Percentiles rank a stretch among this genome's conserved stretches.
Conservation (phyloP, 805 yeast genomes). For the Zygosaccharomyces gambellarensis region DNA sequence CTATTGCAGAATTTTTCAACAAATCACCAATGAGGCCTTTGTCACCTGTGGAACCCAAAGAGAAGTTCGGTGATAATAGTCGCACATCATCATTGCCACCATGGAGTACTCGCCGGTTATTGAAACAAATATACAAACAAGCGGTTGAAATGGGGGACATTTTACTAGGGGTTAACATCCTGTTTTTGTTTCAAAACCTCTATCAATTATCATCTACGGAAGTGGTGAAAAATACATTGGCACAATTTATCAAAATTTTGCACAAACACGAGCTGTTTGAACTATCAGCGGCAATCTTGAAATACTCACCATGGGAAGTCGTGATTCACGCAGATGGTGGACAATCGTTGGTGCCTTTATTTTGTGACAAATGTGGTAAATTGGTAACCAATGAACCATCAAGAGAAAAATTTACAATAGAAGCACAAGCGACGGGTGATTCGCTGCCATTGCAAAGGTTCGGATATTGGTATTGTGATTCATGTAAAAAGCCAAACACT, state of each 20-base stretch:
- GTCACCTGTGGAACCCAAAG: not conserved
- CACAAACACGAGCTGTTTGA: constrained; percentile 35
- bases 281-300: constrained; percentile 32
- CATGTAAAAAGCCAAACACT: constrained; percentile 55
- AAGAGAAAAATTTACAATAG: constrained; percentile 36
- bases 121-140: constrained; percentile 29
- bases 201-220: constrained; percentile 24
- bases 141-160: constrained; percentile 32
- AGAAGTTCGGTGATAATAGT: not conserved
- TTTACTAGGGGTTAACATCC: constrained; percentile 26
- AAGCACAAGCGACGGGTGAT: constrained; percentile 25
- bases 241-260: constrained; percentile 29
- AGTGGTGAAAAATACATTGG: constrained; percentile 29
- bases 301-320: constrained; percentile 34
- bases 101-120: constrained; percentile 30
- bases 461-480: constrained; percentile 84
- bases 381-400: constrained; percentile 56
- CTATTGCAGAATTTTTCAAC: not conserved
- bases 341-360: constrained; percentile 45
- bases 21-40: not conserved
- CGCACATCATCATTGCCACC: constrained; percentile 20
- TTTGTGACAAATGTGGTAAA: constrained; percentile 57
- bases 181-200: constrained; percentile 31
- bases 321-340: constrained; percentile 26
- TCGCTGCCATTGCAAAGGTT: constrained; percentile 37